Evolutionary conservation across 2,329 filamentous ascomycete genomes (phyloP).

Genomic region (Neofusicoccum kwambonambiense): DNA sequence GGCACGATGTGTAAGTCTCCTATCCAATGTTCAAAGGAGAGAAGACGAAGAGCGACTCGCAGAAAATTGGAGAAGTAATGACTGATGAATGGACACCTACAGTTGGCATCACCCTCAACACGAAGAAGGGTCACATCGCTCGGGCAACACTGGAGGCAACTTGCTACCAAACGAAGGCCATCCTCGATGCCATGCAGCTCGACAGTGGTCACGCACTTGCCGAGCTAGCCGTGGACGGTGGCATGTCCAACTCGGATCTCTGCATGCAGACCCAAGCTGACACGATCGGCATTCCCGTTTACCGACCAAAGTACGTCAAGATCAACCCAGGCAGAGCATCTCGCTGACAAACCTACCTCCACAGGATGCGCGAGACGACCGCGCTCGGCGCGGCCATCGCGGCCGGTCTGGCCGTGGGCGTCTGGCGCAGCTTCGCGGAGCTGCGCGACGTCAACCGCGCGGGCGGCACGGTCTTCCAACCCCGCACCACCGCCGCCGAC

Average conservation of each 20-base stretch:
- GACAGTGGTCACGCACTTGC: constrained; percentile 71
- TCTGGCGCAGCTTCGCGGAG: constrained; percentile 72
- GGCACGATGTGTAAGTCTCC: constrained; percentile 57
- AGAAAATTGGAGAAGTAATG: background rate
- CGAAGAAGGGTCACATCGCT: constrained; percentile 76
- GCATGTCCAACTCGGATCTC: constrained; percentile 77
- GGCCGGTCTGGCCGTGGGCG: constrained; percentile 70
- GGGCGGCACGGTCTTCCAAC: constrained; percentile 64
- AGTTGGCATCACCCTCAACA: constrained; percentile 77
- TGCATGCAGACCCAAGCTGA: constrained; percentile 85
- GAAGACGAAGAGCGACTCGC: background rate
- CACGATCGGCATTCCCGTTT: constrained; percentile 72
- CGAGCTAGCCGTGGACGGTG: constrained; percentile 75
- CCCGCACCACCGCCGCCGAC: constrained; percentile 55
- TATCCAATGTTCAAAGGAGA: background rate
- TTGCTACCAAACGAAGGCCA: constrained; percentile 83
- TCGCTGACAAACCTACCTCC: constrained; percentile 34
- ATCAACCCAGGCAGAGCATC: background rate
- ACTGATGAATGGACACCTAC: constrained; percentile 39
- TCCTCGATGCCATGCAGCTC: constrained; percentile 79
- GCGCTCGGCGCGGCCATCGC: constrained; percentile 80
- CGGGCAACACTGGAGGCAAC: constrained; percentile 81
- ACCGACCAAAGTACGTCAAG: constrained; percentile 52
- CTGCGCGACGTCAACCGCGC: constrained; percentile 65
- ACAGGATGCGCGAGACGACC: constrained; percentile 76